Evolutionary conservation across 2,329 filamentous ascomycete species (phyloP).

Genomic region (Cercospora sp.): DNA sequence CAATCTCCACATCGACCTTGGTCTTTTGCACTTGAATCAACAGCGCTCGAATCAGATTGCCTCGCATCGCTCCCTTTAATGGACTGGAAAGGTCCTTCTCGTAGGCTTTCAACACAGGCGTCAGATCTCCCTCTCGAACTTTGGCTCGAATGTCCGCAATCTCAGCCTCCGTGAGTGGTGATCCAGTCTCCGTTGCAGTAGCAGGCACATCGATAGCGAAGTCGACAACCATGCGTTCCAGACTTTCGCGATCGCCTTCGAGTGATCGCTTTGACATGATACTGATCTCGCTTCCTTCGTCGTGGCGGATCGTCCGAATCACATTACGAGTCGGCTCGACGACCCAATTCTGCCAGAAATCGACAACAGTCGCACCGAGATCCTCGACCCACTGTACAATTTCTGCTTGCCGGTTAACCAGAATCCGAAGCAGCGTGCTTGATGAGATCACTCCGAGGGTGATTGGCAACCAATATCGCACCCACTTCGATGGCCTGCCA

Average conservation of each 20-base stretch:
- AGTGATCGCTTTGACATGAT: slow-evolving; percentile 95
- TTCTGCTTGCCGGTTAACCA: slow-evolving; percentile 72
- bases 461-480: slow-evolving; percentile 87
- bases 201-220: slow-evolving; percentile 83
- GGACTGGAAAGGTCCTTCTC: slow-evolving; percentile 84
- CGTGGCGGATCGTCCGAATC: slow-evolving; percentile 88
- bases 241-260: slow-evolving; percentile 81
- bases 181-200: slow-evolving; percentile 50
- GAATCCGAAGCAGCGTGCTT: slow-evolving; percentile 77
- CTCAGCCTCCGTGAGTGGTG: slow-evolving; percentile 62
- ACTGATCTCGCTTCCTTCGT: slow-evolving; percentile 88
- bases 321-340: slow-evolving; percentile 80
- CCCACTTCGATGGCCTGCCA: slow-evolving; percentile 71
- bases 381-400: slow-evolving; percentile 78
- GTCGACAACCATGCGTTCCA: slow-evolving; percentile 97
- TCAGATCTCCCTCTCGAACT: slow-evolving; percentile 89
- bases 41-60: slow-evolving; percentile 84
- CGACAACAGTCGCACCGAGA: slow-evolving; percentile 73
- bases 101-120: slow-evolving; percentile 85
- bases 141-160: slow-evolving; percentile 73
- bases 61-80: slow-evolving; percentile 76
- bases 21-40: slow-evolving; percentile 98
- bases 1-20: slow-evolving; percentile 95
- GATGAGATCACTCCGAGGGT: slow-evolving; percentile 73
- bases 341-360: slow-evolving; percentile 98